Conservation (phyloP, 345 rosid genomes). For the Lepidium africanum region DNA sequence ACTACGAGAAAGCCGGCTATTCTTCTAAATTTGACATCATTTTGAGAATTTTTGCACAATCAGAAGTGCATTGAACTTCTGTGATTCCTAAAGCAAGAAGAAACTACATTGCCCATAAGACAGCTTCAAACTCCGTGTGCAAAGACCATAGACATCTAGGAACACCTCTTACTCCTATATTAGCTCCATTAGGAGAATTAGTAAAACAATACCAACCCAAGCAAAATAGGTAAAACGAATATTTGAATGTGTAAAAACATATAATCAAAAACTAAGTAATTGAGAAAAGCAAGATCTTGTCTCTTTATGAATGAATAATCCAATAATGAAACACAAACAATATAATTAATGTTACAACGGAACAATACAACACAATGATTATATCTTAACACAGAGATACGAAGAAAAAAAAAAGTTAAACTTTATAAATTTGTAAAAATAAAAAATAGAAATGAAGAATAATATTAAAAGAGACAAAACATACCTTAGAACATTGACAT, state of each 20-base stretch:
- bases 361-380: conserved; percentile 31
- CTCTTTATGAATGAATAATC: conserved; percentile 16
- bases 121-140: too few species aligned
- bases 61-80: too few species aligned
- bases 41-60: too few species aligned
- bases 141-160: too few species aligned
- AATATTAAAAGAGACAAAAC: conserved; percentile 22
- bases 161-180: too few species aligned
- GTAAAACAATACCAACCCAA: too few species aligned
- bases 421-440: not conserved
- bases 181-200: too few species aligned
- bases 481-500: conserved; percentile 37
- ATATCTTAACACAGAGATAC: conserved; percentile 6
- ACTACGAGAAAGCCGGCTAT: too few species aligned
- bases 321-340: conserved; percentile 32
- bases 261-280: not conserved
- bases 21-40: too few species aligned
- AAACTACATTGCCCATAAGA: too few species aligned
- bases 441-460: not conserved
- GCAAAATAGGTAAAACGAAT: too few species aligned
- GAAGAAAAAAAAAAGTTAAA: not conserved
- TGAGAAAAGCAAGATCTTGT: conserved; percentile 21
- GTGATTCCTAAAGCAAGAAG: too few species aligned
- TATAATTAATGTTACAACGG: conserved; percentile 28
- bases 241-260: not conserved